Base-by-base conservation (phyloP, 1,284 basidiomycete genomes). In the Marasmius oreades region DNA sequence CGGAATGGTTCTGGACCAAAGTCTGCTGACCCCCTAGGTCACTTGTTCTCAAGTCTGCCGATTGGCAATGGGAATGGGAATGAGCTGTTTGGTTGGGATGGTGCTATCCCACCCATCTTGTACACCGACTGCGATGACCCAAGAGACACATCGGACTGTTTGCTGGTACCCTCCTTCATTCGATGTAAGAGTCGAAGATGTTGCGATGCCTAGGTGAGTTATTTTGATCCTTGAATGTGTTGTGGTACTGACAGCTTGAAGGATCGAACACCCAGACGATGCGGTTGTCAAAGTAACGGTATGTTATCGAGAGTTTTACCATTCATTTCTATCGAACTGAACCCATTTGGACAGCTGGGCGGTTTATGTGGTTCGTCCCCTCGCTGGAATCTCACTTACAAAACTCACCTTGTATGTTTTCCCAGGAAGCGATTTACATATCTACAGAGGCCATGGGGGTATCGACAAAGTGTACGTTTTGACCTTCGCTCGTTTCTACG, bases 261-360 rank as follows among this genome's bases (percentile, higher is more conserved):
- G 88, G 55, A 81, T 91, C 52, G 72, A 82, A 55, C 74, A 90
- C 58, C 80, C 85, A 1, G 88, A 91, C 64, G 88, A 90, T 72
- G 88, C 81, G 3, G 86, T 91, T 47, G 77, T 91, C 52, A 89
- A 84, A 73, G 79, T 90, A 53, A 81, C 79, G 67, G 88, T 83
- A 42, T 20, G 39, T n/a, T 37, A 36, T 8, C 34, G 16, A 36
- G 59, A 59, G 73, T 59, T 10, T 47, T 14, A 26, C 11, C 12
- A 50, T 2, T 2, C 26, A 42, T 28, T 31, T 24, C 14, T 42
- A 31, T 10, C 5, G 5, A 16, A 51, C 7, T 50, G 28, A 39
- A 31, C 37, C 1, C 33, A 22, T 11, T 31, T 44, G 14, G 5
- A 23, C 55, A 90, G 88, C 76, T 88, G 24, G 80, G 86, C 20